Percentiles rank a stretch among this genome's conserved stretches.
Conservation (phyloP, 1,139 yeast genomes). For the Pichia sp. region DNA sequence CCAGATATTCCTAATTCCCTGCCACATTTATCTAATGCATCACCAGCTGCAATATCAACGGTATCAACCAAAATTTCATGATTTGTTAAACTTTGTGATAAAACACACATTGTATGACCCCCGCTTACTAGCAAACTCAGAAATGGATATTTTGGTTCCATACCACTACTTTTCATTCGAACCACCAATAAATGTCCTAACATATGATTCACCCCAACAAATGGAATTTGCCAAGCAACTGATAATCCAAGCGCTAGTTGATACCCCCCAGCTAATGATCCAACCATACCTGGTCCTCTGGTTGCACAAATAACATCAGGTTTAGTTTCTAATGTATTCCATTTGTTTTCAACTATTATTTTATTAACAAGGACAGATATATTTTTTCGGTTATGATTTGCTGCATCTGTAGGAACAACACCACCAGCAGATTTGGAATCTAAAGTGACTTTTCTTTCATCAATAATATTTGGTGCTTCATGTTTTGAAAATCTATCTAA, state of each 20-base stretch:
- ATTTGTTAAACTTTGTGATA: conserved; percentile 49
- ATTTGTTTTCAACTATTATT: conserved; percentile 30
- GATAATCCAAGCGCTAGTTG: conserved; percentile 83
- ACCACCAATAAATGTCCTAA: conserved; percentile 81
- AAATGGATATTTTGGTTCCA: conserved; percentile 63
- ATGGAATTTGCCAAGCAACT: conserved; percentile 68
- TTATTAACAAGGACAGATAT: conserved; percentile 42
- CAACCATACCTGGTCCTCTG: conserved; percentile 96
- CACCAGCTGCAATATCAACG: conserved; percentile 88
- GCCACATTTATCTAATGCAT: conserved; percentile 89
- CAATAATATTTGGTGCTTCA: conserved; percentile 46
- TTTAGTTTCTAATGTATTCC: conserved; percentile 27
- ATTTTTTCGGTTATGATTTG: conserved; percentile 62
- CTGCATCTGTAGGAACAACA: conserved; percentile 81
- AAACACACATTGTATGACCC: conserved; percentile 88
- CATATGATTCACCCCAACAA: conserved; percentile 95
- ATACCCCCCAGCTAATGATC: conserved; percentile 75
- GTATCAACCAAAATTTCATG: conserved; percentile 76
- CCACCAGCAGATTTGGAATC: conserved; percentile 72
- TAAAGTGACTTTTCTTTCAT: conserved; percentile 60
- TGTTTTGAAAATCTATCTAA: conserved; percentile 41
- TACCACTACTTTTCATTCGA: conserved; percentile 42
- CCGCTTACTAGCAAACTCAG: conserved; percentile 81
- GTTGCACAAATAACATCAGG: conserved; percentile 87
- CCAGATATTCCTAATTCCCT: conserved; percentile 76